Conservation (phyloP, 306 rosid genomes). For the Leucaena leucocephala region DNA sequence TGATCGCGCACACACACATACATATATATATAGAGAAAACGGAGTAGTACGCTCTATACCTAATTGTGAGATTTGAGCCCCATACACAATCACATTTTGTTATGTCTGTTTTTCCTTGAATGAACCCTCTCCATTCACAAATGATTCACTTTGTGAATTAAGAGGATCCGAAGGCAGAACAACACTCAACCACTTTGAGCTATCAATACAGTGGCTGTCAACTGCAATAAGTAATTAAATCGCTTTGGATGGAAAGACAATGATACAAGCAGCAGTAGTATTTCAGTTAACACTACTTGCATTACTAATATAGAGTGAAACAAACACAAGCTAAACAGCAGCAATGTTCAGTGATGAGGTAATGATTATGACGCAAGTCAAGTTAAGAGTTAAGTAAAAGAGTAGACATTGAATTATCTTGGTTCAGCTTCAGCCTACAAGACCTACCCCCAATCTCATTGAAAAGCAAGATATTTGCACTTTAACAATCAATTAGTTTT, state of each 20-base stretch:
- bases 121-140: background rate
- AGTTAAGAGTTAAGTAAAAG: background rate
- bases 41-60: background rate
- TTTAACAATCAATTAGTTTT: background rate
- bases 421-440: background rate
- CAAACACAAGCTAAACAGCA: background rate
- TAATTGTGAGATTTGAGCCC: background rate
- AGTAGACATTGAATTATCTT: background rate
- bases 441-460: background rate
- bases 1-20: no score
- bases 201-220: background rate
- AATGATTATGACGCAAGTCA: background rate
- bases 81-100: background rate
- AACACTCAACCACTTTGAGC: background rate
- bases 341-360: background rate
- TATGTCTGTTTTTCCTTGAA: background rate
- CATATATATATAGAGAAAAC: background rate
- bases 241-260: background rate
- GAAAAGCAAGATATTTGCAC: background rate
- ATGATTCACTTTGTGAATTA: background rate
- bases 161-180: background rate
- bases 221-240: background rate
- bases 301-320: background rate
- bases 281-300: background rate
- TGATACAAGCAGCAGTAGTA: background rate